Evolutionary conservation across 2,329 filamentous ascomycete species (phyloP), one percentile per base, ranked within the genome.

Genomic region (Plenodomus lindquistii): DNA sequence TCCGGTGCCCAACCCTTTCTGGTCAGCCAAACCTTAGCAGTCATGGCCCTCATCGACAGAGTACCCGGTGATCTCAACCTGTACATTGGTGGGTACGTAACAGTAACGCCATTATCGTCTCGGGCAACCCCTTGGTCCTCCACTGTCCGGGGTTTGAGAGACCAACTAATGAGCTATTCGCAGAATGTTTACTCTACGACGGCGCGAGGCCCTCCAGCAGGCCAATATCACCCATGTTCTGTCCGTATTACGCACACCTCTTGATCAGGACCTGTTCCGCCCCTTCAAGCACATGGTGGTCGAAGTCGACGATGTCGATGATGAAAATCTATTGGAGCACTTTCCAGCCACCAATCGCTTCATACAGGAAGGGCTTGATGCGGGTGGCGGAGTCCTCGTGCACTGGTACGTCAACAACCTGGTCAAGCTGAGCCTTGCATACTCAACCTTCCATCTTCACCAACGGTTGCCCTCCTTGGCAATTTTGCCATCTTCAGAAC

Each of bases 271-370:
- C 50, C 78, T 80, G 35, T 85, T 84, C 65, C 79, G 82, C 55
- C 77, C 80, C 36, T 91, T 85, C 69, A 76, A 85, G 55, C 91
- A 95, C 70, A 80, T 90, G 60, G 81, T 85, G 52, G 87, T 97
- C 56, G 87, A 95, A 57, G 85, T 97, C 37, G 89, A 97, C 71
- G 94, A 99, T 76, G 84, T 92, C 42, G 89, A 93, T 17, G 91
- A 97, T 65, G 87, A 92, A 60, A 90, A 99, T 72, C 74, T 97
- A 42, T 76, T 97, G 16, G 82, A 88, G 54, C 85, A 95, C 71
- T 87, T 97, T 52, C 84, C 91, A 6, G 79, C 79, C 43, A 88
- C 88, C 47, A 89, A 94, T 62, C 81, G 80, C 40, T 99, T 96
- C 73, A 96, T 97, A 60, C 84, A 93, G 61, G 77, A 85, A 36